These are phyloP conservation scores for Platanthera zijinensis DNA, from an alignment of 106 monocot species.

Conservation along the genomic window DNA sequence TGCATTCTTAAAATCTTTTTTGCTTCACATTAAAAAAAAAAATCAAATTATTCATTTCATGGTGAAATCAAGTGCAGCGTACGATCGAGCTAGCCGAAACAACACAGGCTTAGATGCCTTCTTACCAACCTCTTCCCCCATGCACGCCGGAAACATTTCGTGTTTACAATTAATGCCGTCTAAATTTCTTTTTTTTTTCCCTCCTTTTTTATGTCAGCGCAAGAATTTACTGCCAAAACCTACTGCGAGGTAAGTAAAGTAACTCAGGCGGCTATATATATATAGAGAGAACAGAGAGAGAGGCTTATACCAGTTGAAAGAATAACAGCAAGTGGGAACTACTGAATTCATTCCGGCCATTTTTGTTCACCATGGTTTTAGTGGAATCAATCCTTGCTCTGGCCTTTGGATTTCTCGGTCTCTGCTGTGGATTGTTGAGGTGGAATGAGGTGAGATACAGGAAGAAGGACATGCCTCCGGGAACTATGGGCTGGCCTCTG, in stretches of 20 bases:
- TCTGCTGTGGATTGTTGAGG: conserved; percentile 41
- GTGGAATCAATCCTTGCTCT: conserved; percentile 21
- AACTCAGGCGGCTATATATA: conserved; percentile 26
- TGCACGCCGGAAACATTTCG: background rate
- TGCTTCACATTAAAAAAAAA: no score
- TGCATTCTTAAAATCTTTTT: no score
- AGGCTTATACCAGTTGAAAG: background rate
- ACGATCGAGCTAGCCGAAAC: no score
- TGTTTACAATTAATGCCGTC: background rate
- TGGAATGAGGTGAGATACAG: conserved; percentile 87
- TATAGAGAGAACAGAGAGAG: background rate
- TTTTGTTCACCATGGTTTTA: conserved; percentile 20
- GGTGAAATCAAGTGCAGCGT: no score
- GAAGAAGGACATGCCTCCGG: conserved; percentile 78
- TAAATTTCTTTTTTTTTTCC: no score
- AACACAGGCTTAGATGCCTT: no score
- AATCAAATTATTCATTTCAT: no score
- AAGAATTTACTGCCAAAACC: conserved; percentile 9
- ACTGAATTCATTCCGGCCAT: conserved; percentile 8
- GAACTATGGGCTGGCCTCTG: conserved; percentile 97
- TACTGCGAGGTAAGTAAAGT: conserved; percentile 7
- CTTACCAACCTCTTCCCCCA: conserved; percentile 5
- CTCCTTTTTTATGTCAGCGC: background rate
- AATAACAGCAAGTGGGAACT: background rate
- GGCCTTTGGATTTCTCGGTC: conserved; percentile 25